Percentiles rank a stretch among this genome's conserved stretches.
These are phyloP conservation scores for Luzula sylvatica DNA, from an alignment of 176 grass and related monocot species.

Conservation along the genomic window DNA sequence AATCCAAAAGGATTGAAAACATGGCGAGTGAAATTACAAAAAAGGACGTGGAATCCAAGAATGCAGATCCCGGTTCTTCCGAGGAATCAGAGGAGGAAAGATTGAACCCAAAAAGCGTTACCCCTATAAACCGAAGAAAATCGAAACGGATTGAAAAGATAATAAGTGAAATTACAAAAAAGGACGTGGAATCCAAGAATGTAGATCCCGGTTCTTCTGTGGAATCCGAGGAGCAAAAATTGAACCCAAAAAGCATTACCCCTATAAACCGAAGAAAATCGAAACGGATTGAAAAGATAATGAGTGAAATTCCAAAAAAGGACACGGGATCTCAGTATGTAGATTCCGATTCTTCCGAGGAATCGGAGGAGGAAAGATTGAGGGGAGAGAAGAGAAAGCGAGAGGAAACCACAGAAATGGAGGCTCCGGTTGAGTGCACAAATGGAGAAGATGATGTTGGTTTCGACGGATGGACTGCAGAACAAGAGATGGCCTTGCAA, in stretches of 20 bases:
- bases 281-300: neutral
- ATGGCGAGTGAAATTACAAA: neutral
- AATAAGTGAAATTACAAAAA: neutral
- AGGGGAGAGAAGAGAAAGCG: constrained; percentile 19
- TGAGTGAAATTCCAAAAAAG: constrained; percentile 1
- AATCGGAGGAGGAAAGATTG: neutral
- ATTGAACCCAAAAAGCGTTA: neutral
- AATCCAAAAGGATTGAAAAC: neutral
- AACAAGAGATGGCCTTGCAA: constrained; percentile 49
- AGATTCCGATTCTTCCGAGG: constrained; percentile 12
- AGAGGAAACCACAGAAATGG: constrained; percentile 21
- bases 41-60: neutral
- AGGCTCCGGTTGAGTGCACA: neutral
- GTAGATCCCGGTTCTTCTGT: constrained; percentile 9
- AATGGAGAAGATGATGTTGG: constrained; percentile 9
- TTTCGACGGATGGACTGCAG: constrained; percentile 54
- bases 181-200: neutral
- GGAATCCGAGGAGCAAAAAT: constrained; percentile 7
- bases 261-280: neutral
- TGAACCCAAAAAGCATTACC: neutral
- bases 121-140: neutral
- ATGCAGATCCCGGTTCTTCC: constrained; percentile 7
- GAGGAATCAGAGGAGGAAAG: constrained; percentile 1
- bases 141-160: neutral
- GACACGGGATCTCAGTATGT: neutral